phyloP scores from a whole-genome alignment of 768 basidiomycete genomes.

The Leccinum barrowsii region DNA sequence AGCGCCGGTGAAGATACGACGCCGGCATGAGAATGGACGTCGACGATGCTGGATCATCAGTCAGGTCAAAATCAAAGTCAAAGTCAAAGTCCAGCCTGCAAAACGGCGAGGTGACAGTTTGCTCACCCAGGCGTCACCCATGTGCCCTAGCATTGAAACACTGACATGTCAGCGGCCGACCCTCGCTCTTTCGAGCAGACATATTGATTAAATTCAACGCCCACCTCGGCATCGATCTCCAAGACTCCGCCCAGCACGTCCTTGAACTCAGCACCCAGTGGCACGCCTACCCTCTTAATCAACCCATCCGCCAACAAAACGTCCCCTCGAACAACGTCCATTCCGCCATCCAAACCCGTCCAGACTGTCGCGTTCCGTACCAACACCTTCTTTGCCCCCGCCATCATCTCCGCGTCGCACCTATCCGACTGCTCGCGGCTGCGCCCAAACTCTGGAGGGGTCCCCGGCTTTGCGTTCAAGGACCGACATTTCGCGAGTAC shows the following conservation, averaged over 20 bases:
- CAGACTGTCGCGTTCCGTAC: slow-evolving; percentile 74
- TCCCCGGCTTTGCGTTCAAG: slow-evolving; percentile 40
- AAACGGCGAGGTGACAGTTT: not conserved
- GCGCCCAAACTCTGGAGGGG: slow-evolving; percentile 41
- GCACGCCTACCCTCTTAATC: slow-evolving; percentile 49
- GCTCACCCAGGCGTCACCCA: slow-evolving; percentile 60
- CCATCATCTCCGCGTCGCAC: slow-evolving; percentile 40
- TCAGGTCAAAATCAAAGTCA: not conserved
- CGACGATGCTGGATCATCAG: slow-evolving; percentile 38
- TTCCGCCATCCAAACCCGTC: slow-evolving; percentile 63
- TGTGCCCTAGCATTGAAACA: slow-evolving; percentile 36
- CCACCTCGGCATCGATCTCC: slow-evolving; percentile 42
- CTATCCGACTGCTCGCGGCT: slow-evolving; percentile 59
- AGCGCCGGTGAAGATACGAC: slow-evolving; percentile 38
- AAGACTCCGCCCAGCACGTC: slow-evolving; percentile 18
- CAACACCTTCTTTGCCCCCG: slow-evolving; percentile 44
- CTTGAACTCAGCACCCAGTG: not conserved
- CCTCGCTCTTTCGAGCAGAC: not conserved
- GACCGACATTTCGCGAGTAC: slow-evolving; percentile 45
- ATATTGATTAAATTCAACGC: not conserved
- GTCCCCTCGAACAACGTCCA: slow-evolving; percentile 54
- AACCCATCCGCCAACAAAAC: slow-evolving; percentile 63
- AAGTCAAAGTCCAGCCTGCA: not conserved
- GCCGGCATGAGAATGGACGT: slow-evolving; percentile 58
- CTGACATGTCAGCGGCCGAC: not conserved